Base-by-base conservation (phyloP, 495 filamentous ascomycete species). In the Talaromyces thailandensis region DNA sequence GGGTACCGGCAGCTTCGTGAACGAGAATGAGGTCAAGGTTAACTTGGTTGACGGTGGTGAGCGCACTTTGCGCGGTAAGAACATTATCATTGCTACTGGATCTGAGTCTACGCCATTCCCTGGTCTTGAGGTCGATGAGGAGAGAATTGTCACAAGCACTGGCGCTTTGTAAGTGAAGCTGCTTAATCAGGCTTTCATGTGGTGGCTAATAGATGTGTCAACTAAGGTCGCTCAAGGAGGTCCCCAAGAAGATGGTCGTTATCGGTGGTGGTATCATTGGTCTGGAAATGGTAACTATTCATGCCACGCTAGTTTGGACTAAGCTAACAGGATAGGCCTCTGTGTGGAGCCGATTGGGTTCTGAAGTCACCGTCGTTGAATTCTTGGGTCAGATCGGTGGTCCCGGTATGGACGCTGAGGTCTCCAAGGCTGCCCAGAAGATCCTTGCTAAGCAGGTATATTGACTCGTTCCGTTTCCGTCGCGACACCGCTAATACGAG, bases 231-330 rank as follows among this genome's bases (percentile, higher is more conserved):
- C 82, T 98, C 51, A 78, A 89, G 65, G 82, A 95, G 81, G 90
- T 98, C 31, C 94, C 94, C 51, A 92, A 97, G 85, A 95, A 92
- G 83, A 89, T 98, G 91, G 79, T 93, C 64, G 94, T 98, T 65
- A 98, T 98, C 68, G 94, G 94, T 66, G 94, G 94, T 73, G 94
- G 94, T 74, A 98, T 98, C 74, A 98, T 98, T 71, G 94, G 94
- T 73, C 85, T 98, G 40, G 94, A 98, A 80, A 98, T 98, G 94
- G 88, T 88, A 74, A 58, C 80, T 59, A 50, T 4, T 32, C 28
- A 6, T n/a, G 9, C 24, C 16, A 18, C 25, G 26, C 16, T 4
- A 8, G 40, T 11, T 6, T 31, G 6, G 7, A 2, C 18, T 40
- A 24, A 28, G 11, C 62, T 60, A 45, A 43, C 52, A 25, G 35